phyloP scores from a whole-genome alignment of 192 early-diverging fungal species.

The Coemansia sp. region DNA sequence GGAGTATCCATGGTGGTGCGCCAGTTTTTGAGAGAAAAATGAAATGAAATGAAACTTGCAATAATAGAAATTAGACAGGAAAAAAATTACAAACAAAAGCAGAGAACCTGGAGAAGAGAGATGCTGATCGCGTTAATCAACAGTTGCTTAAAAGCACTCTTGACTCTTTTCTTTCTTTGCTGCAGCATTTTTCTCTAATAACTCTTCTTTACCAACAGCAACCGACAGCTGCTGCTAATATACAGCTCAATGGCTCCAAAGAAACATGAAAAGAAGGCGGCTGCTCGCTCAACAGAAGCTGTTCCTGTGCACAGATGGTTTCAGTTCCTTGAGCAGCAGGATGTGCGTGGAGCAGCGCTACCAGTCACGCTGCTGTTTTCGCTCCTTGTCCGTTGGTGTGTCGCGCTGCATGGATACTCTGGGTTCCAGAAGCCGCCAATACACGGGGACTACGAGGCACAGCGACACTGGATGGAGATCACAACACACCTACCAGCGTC shows the following conservation, averaged over 20 bases:
- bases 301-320: constrained; percentile 40
- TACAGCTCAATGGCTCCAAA: constrained; percentile 10
- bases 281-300: not conserved
- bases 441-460: constrained; percentile 96
- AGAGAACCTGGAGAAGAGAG: no score
- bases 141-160: no score
- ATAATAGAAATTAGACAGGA: not conserved
- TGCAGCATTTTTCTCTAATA: not conserved
- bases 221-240: not conserved
- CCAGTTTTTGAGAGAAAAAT: not conserved
- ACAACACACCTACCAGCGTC: constrained; percentile 73
- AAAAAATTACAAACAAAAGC: constrained; percentile 3
- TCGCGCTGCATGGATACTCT: constrained; percentile 73
- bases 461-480: constrained; percentile 98
- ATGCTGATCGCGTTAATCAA: no score
- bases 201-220: not conserved
- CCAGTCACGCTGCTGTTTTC: constrained; percentile 50
- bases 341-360: constrained; percentile 32
- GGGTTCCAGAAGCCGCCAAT: constrained; percentile 73
- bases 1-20: not conserved
- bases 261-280: not conserved
- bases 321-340: constrained; percentile 32
- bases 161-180: not conserved
- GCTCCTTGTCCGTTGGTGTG: constrained; percentile 65
- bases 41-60: not conserved